Evolutionary conservation across 1,284 basidiomycete species (phyloP), one percentile per base, ranked within the genome.

Genomic region (Cystobasidium pallidum): DNA sequence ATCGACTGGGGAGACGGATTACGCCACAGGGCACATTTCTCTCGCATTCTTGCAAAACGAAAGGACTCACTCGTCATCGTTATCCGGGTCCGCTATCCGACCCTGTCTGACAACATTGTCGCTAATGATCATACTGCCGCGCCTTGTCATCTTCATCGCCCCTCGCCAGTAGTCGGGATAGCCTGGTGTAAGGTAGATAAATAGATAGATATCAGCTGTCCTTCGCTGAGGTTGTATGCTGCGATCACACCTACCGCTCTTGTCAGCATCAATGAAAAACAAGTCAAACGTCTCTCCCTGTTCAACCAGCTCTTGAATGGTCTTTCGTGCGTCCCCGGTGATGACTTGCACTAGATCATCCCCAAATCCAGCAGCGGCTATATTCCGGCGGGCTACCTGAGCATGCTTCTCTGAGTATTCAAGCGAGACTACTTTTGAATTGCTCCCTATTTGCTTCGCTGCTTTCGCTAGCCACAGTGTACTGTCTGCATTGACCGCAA

Each of bases 261-360:
- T 73, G 34, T 73, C 71, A 45, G 71, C 71, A 55, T 73, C 71
- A 17, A 73, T 66, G 28, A 73, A 73, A 64, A 73, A 51, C 49
- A 73, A 41, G 39, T 73, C 71, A 47, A 43, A 66, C 36, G 59
- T 66, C 30, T 73, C 54, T 45, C 61, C 70, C 17, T 43, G 19
- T 7, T 49, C 36, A 4, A 64, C 59, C 6, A 71, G 41, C 3
- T 55, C 41, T 15, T 52, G 15, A 8, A 65, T 49, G 6, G 49
- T 71, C n/a, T 55, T 36, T 26, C 51, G n/a, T n/a, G 70, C 70
- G 24, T 71, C 70, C n/a, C 70, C 70, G 19, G 28, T 39, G 17
- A 43, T 19, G 49, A 71, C 61, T 39, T 28, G n/a, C 11, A 71
- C 70, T 28, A 41, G 15, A 49, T 64, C 47, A 8, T 71, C 49